A percentile compares a stretch with the other conserved stretches of the same genome.
phyloP scores from a whole-genome alignment of 371 early-diverging fungal species.

The Phascolomyces articulosus region DNA sequence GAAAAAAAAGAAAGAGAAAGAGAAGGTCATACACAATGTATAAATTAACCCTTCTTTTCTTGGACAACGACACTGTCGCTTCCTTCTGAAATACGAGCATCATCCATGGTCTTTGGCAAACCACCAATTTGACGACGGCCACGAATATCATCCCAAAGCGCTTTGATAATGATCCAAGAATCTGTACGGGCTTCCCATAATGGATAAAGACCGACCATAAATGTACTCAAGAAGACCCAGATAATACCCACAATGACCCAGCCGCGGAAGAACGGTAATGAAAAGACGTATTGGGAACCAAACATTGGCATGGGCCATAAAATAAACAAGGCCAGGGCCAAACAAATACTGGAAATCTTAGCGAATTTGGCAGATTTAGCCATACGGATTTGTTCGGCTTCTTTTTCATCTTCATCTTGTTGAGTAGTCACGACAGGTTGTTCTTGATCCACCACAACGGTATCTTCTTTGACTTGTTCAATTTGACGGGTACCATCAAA shows the following conservation, averaged over 20 bases:
- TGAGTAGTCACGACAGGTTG: no score
- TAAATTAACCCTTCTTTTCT: conserved; percentile 17
- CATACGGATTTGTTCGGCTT: conserved; percentile 24
- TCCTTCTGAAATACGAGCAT: conserved; percentile 2
- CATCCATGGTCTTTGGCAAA: background rate
- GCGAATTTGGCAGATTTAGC: conserved; percentile 34
- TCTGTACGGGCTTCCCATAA: conserved; percentile 58
- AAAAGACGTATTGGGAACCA: conserved; percentile 64
- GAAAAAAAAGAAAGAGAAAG: background rate
- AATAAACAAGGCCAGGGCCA: conserved; percentile 60
- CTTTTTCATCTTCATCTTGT: conserved; percentile 25
- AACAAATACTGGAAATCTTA: conserved; percentile 35
- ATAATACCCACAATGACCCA: conserved; percentile 68
- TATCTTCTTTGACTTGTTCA: conserved; percentile 45
- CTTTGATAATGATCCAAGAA: conserved; percentile 36
- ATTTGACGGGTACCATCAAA: conserved; percentile 58
- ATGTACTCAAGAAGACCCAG: conserved; percentile 62
- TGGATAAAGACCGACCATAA: conserved; percentile 63
- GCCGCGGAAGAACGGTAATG: conserved; percentile 64
- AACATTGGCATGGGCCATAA: conserved; percentile 77
- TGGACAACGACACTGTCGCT: conserved; percentile 14
- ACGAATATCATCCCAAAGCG: conserved; percentile 42
- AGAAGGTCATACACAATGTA: background rate
- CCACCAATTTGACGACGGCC: conserved; percentile 26
- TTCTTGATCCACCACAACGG: conserved; percentile 20